These are phyloP conservation scores for Madurella mycetomatis DNA, from an alignment of 2,329 filamentous ascomycete species.

Conservation along the genomic window DNA sequence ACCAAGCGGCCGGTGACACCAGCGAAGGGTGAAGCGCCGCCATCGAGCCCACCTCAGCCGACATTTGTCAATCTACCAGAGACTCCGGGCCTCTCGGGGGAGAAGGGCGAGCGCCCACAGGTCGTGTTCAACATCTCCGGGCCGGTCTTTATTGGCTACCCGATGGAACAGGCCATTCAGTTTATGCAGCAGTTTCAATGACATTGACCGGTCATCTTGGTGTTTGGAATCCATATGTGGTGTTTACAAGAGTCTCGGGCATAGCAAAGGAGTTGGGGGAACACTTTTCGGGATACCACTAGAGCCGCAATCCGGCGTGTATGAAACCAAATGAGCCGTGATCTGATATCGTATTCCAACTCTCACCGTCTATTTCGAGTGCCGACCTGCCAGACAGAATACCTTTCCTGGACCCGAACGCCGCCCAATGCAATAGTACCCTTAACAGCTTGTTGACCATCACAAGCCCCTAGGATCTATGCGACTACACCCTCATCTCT, in stretches of 20 bases:
- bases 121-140: constrained; percentile 75
- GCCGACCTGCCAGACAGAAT: not conserved
- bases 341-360: not conserved
- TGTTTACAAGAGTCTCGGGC: not conserved
- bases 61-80: constrained; percentile 47
- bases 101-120: constrained; percentile 47
- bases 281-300: not conserved
- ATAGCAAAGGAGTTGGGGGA: constrained; percentile 15
- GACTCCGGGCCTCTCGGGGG: constrained; percentile 8
- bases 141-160: constrained; percentile 90
- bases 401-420: constrained; percentile 1
- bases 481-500: not conserved
- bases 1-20: constrained; percentile 22
- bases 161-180: constrained; percentile 73
- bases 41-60: constrained; percentile 37
- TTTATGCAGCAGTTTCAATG: constrained; percentile 61
- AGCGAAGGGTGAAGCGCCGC: constrained; percentile 26
- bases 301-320: not conserved
- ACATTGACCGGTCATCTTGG: constrained; percentile 15
- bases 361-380: not conserved
- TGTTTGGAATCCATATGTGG: not conserved
- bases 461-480: not conserved
- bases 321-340: not conserved
- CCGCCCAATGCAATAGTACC: constrained; percentile 4
- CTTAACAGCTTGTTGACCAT: not conserved